A percentile compares a stretch with the other conserved stretches of the same genome.
Evolutionary conservation across 2,329 filamentous ascomycete species (phyloP).

Genomic region (Dothideomycetidae sp.): DNA sequence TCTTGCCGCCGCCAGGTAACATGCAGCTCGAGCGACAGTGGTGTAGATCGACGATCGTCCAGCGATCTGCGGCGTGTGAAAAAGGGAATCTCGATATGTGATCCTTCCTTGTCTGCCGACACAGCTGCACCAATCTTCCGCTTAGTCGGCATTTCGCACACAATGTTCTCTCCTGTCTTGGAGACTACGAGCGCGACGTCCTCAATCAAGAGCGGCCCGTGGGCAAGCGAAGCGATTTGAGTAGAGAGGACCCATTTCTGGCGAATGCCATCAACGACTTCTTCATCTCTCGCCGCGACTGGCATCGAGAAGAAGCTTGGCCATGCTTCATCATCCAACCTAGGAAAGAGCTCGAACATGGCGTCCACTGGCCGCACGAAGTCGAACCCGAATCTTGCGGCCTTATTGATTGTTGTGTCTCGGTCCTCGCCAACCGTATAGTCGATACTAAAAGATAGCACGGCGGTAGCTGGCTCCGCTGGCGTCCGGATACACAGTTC

Average conservation of each 20-base stretch:
- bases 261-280: conserved; percentile 46
- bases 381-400: conserved; percentile 51
- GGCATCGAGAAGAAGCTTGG: conserved; percentile 64
- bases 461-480: conserved; percentile 40
- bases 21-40: conserved; percentile 58
- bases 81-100: conserved; percentile 56
- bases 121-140: not conserved
- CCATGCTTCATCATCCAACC: conserved; percentile 66
- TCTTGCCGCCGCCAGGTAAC: conserved; percentile 59
- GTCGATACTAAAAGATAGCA: conserved; percentile 55
- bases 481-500: conserved; percentile 24
- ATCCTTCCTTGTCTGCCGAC: conserved; percentile 1
- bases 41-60: conserved; percentile 65
- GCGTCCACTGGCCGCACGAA: conserved; percentile 80
- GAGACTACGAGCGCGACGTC: conserved; percentile 51
- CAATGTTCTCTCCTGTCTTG: conserved; percentile 46
- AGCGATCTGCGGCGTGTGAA: conserved; percentile 61
- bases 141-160: conserved; percentile 31
- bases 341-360: conserved; percentile 73
- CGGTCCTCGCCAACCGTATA: conserved; percentile 71
- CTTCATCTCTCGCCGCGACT: conserved; percentile 17
- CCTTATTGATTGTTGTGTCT: conserved; percentile 68
- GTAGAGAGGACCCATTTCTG: conserved; percentile 73
- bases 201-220: conserved; percentile 46
- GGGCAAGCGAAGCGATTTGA: conserved; percentile 59